Evolutionary conservation across 2,329 filamentous ascomycete species (phyloP), one percentile per base, ranked within the genome.

Genomic region (Teratosphaeria viscida): DNA sequence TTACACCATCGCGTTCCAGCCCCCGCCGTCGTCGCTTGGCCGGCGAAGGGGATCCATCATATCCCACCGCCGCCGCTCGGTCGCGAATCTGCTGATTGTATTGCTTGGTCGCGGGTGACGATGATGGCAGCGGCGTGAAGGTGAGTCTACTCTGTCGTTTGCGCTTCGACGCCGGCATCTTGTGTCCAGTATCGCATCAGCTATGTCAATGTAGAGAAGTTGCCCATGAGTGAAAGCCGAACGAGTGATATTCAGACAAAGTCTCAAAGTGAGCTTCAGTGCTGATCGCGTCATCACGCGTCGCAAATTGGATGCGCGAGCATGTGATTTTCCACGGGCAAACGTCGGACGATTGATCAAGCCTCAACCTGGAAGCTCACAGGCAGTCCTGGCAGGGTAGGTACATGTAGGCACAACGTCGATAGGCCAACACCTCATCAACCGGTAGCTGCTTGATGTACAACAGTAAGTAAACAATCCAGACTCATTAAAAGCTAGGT

Each of bases 81-180:
- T 71, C 65, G 59, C 66, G 65, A 47, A 73, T 70, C 58, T 72
- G 70, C 29, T 65, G 57, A 39, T 72, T 64, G 32, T 73, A 70
- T 23, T 65, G 59, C 29, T 72, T 61, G 5, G 71, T 65, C 19
- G 70, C 71, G 16, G 74, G 73, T 5, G 75, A 76, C 0, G 74
- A 74, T 12, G 75, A 73, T 7, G 74, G 68, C 4, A 76, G 60
- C 4, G 76, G 73, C 0, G 74, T 76, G 67, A 79, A 79, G 55
- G 68, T 71, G 23, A 79, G 67, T 29, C 74, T 74, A 7, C 73
- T 72, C 62, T 79, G 77, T 47, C 72, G 71, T 61, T 70, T 71
- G 49, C 67, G 64, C 34, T 61, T 54, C 12, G 60, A 61, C 34
- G 59, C 34, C 14, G 37, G n/a, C 32, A 56, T 56, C 32, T 16